Evolutionary conservation across 805 yeast genomes (phyloP).

Genomic region (Saccharomycopsis fodiens): DNA sequence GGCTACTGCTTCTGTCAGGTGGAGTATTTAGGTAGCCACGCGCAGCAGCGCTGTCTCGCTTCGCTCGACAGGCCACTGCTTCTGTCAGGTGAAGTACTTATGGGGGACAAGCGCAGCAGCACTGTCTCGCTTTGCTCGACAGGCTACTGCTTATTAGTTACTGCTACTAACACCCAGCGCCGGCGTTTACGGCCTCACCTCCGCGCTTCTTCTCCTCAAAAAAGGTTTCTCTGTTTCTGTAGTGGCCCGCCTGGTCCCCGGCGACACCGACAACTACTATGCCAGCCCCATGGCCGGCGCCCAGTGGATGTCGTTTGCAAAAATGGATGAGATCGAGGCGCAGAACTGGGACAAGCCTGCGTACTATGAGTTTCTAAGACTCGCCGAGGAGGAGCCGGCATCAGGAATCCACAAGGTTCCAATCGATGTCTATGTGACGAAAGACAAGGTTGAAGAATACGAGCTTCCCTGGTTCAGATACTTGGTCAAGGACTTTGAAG

Average conservation of each 20-base stretch:
- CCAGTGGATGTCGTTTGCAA: constrained; percentile 59
- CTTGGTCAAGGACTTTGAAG: constrained; percentile 36
- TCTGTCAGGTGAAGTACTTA: too few species aligned
- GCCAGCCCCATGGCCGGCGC: constrained; percentile 71
- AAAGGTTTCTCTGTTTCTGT: constrained; percentile 36
- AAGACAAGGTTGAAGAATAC: constrained; percentile 21
- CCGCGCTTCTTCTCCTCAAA: constrained; percentile 36
- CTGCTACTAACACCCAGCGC: constrained; percentile 30
- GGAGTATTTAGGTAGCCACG: too few species aligned
- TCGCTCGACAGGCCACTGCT: too few species aligned
- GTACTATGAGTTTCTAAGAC: constrained; percentile 37
- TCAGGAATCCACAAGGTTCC: constrained; percentile 37
- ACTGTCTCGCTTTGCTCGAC: too few species aligned
- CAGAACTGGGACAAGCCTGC: constrained; percentile 41
- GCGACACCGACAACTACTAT: constrained; percentile 45
- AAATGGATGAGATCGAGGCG: constrained; percentile 21
- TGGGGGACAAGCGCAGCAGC: too few species aligned
- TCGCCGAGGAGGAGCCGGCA: constrained; percentile 40
- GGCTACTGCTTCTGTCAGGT: too few species aligned
- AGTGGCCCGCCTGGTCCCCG: constrained; percentile 43
- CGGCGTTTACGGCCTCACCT: constrained; percentile 51
- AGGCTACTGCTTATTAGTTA: too few species aligned
- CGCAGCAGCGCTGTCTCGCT: too few species aligned
- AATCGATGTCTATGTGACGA: constrained; percentile 20
- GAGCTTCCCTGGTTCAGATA: constrained; percentile 43